Evolutionary conservation across 1,284 basidiomycete species (phyloP).

Genomic region (Cutaneotrichosporon dermatis): DNA sequence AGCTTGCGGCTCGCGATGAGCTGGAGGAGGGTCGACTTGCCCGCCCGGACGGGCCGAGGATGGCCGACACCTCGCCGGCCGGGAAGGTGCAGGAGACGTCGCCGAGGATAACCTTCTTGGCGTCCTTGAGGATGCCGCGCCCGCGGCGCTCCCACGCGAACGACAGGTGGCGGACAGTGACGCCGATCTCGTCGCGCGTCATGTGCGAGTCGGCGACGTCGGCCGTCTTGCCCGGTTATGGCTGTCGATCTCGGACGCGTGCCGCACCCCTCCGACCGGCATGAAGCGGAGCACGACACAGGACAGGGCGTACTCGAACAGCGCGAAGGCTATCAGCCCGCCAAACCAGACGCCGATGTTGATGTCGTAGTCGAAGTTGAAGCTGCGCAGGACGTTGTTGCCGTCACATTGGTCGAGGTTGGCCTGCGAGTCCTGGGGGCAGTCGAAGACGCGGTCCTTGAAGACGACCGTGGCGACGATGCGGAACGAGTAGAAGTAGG

Average conservation of each 20-base stretch:
- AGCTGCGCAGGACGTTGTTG: slow-evolving; percentile 48
- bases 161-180: slow-evolving; percentile 39
- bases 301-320: slow-evolving; percentile 42
- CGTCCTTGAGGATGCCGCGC: slow-evolving; percentile 24
- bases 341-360: slow-evolving; percentile 49
- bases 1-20: slow-evolving; percentile 49
- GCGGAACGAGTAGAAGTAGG: slow-evolving; percentile 43
- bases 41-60: slow-evolving; percentile 51
- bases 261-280: slow-evolving; percentile 49
- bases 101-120: slow-evolving; percentile 48
- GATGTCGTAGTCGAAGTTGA: slow-evolving; percentile 40
- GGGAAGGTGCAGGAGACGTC: slow-evolving; percentile 50
- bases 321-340: slow-evolving; percentile 46
- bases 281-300: slow-evolving; percentile 44
- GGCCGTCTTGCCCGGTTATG: slow-evolving; percentile 42
- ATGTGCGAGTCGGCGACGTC: slow-evolving; percentile 47
- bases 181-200: slow-evolving; percentile 45
- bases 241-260: slow-evolving; percentile 46
- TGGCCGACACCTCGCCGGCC: slow-evolving; percentile 52
- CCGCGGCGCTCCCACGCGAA: slow-evolving; percentile 40
- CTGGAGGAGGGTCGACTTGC: slow-evolving; percentile 53
- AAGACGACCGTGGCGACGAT: slow-evolving; percentile 49
- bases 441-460: slow-evolving; percentile 47
- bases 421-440: slow-evolving; percentile 39
- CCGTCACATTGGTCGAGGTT: slow-evolving; percentile 49